A percentile compares a stretch with the other conserved stretches of the same genome.
Evolutionary conservation across 202 grass and related monocot genomes (phyloP).

Genomic region (Eragrostis tef): DNA sequence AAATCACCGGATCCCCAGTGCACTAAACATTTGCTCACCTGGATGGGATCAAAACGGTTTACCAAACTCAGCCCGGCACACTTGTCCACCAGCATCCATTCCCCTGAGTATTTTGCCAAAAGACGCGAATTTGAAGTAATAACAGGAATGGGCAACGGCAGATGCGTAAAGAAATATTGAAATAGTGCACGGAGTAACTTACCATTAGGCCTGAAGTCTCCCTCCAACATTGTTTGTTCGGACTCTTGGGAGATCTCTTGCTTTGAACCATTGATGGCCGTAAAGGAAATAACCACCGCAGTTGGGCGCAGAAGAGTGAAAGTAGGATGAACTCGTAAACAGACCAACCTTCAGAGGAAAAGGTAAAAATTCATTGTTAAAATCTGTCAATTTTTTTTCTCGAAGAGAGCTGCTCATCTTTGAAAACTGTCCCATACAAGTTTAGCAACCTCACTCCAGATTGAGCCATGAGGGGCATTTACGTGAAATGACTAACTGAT

Average conservation of each 20-base stretch:
- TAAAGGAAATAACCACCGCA: conserved; percentile 71
- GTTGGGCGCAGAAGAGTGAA: conserved; percentile 84
- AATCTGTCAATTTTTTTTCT: no score
- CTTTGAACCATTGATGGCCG: conserved; percentile 68
- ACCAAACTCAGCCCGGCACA: conserved; percentile 69
- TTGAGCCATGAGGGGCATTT: no score
- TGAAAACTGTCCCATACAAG: no score
- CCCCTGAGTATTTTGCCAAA: conserved; percentile 56
- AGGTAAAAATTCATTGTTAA: no score
- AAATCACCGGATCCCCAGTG: conserved; percentile 74
- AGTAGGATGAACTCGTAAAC: conserved; percentile 86
- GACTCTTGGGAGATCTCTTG: conserved; percentile 62
- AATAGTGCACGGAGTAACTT: conserved; percentile 25
- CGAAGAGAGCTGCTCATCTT: no score
- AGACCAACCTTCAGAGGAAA: conserved; percentile 75
- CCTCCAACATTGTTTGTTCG: conserved; percentile 67
- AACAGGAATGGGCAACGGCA: not conserved
- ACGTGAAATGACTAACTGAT: no score
- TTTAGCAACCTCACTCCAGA: no score
- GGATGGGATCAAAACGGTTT: conserved; percentile 64
- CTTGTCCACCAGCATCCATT: conserved; percentile 93
- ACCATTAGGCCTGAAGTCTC: conserved; percentile 85
- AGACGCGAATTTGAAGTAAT: not conserved
- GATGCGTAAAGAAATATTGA: not conserved
- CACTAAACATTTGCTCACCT: conserved; percentile 80